phyloP scores from a whole-genome alignment of 192 early-diverging fungal species.

The Backusella macrospora region DNA sequence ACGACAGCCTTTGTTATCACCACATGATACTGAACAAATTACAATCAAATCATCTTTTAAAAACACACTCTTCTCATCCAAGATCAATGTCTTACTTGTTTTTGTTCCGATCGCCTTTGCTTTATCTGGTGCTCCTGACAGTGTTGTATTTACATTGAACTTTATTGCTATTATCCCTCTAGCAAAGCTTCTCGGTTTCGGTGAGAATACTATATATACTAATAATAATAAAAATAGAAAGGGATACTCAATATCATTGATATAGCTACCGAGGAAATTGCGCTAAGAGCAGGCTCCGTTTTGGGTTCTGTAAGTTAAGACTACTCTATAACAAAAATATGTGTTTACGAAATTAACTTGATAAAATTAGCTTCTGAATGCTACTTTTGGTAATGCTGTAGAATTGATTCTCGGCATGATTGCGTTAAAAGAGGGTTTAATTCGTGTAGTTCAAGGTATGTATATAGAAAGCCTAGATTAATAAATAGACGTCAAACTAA shows the following conservation, averaged over 20 bases:
- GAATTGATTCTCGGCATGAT: constrained; percentile 79
- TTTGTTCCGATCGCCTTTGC: constrained; percentile 84
- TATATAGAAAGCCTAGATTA: neutral
- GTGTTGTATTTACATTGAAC: constrained; percentile 79
- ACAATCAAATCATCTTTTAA: constrained; percentile 50
- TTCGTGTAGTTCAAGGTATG: constrained; percentile 65
- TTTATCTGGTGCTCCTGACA: constrained; percentile 64
- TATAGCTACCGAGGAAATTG: constrained; percentile 78
- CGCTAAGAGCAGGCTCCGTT: constrained; percentile 42
- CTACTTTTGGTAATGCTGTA: constrained; percentile 76
- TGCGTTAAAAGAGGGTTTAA: constrained; percentile 61
- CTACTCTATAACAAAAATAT: neutral
- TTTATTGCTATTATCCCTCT: constrained; percentile 91
- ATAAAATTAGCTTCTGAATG: constrained; percentile 29
- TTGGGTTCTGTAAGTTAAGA: constrained; percentile 34
- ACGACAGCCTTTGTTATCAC: constrained; percentile 5
- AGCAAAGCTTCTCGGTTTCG: constrained; percentile 64
- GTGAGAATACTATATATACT: constrained; percentile 11
- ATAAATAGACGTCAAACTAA: neutral
- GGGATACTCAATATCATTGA: neutral
- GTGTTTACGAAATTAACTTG: neutral
- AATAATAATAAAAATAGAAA: neutral
- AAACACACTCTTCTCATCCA: constrained; percentile 54
- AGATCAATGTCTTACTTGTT: constrained; percentile 71
- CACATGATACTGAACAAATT: neutral